Evolutionary conservation across 805 yeast genomes (phyloP), one percentile per base, ranked within the genome.

Genomic region (Metschnikowia anglica): DNA sequence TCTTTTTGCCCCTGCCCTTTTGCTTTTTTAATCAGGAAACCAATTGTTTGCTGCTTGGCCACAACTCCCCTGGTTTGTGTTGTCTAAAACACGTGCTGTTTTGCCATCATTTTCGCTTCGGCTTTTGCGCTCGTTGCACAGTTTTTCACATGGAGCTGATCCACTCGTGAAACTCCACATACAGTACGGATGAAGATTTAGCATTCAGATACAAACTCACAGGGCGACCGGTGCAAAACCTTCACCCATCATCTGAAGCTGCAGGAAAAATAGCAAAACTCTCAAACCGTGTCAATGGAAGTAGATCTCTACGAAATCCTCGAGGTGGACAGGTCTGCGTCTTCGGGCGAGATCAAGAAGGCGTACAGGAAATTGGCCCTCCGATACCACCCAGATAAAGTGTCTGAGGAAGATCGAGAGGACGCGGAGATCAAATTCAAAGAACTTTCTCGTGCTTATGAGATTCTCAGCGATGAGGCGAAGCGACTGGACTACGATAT

Each of bases 371-470:
- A 81, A 53, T 73, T 88, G 37, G 98, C 98, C 9, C 72, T 91
- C 29, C 70, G 72, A 46, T 79, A 82, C 55, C 98, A 91, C 63
- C 98, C 98, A 0, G 98, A 91, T 62, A 91, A 93, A 60, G 89
- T 80, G 1, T 60, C 79, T 0, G 87, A 80, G 51, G 79, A 77
- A 8, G 80, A 79, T 17, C 71, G 93, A 46, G 83, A 73, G 12
- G 77, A 70, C 15, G 85, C 95, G 3, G 97, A 88, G 62, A 68
- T 76, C 48, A 77, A 74, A 58, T 91, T 91, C 65, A 91, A 91
- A 61, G 90, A 84, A 54, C 78, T 91, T 44, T 76, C 83, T 15
- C 85, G 83, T 47, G 98, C 98, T 0, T 91, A 91, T 60, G 96
- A 88, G 58, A 69, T 85, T 3, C 66, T 91, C 45, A 78, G 80